Base-by-base conservation (phyloP, 768 basidiomycete species). In the Phaffia australis region DNA sequence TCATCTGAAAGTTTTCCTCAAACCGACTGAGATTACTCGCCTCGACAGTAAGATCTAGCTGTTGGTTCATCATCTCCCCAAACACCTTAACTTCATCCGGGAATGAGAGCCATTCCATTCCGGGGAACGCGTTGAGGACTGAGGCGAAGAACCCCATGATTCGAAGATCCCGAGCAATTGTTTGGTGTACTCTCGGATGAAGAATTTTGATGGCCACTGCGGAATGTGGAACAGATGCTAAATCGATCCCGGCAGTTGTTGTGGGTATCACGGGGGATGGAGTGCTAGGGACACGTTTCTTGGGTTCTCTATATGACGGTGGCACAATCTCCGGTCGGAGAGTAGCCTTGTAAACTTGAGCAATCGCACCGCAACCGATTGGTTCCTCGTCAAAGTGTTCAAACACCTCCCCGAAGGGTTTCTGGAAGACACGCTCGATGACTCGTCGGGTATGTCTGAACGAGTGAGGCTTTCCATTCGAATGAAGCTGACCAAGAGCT, bases 311-410 rank as follows among this genome's bases (percentile, higher is more conserved):
- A 75, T 91, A 91, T 35, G 87, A 85, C 5, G 86, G 85, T 1
- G 93, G 88, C 63, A 97, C 82, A 64, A 97, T 80, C 74, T 92
- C 85, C 59, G 84, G 81, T 71, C 86, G 88, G 64, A 97, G 83
- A 16, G 81, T 87, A 47, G 89, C 94, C 71, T 85, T 83, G 76
- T 98, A 94, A 9, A 98, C 93, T 78, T 99, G 95, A 23, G 94
- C 95, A 69, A 99, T 95, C n/a, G 95, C 93, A 29, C 95, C 95
- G 14, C 87, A 88, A n/a, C 95, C 95, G 60, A 99, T 94, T 4
- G 95, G 93, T 6, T 74, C 79, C 66, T 84, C 80, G 64, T 89
- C 84, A 73, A 99, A 98, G 65, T 88, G 83, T 71, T 90, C 88
- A 71, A 99, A 98, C 15, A 97, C 88, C 16, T 95, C 81, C 5